Conservation (phyloP, 129 eudicot genomes). For the Smallanthus sonchifolius region DNA sequence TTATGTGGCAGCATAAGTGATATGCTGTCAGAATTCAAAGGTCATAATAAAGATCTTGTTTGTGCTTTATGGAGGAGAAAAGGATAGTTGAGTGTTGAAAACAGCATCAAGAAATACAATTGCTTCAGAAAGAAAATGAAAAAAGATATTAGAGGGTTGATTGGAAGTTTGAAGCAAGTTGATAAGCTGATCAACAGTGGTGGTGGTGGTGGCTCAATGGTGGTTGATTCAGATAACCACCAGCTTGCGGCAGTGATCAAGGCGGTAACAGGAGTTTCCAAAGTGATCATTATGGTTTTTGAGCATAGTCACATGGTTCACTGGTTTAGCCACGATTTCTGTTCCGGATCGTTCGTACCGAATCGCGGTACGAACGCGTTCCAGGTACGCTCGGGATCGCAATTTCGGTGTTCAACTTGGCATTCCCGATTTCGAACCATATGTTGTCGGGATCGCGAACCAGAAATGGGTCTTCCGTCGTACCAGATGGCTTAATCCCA, state of each 20-base stretch:
- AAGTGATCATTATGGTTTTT: conserved; percentile 21
- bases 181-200: conserved; percentile 12
- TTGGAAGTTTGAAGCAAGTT: conserved; percentile 35
- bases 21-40: conserved; percentile 30
- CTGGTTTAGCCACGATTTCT: too few relatives aligned
- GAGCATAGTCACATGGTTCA: too few relatives aligned
- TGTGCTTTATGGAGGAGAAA: conserved; percentile 45
- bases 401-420: too few relatives aligned
- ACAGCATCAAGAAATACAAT: conserved; percentile 21
- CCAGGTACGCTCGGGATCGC: too few relatives aligned
- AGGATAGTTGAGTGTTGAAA: conserved; percentile 18
- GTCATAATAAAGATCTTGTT: conserved; percentile 35
- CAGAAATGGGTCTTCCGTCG: too few relatives aligned
- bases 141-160: conserved; percentile 27
- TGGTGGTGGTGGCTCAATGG: conserved; percentile 13
- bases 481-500: too few relatives aligned
- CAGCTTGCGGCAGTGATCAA: conserved; percentile 22
- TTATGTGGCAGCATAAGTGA: conserved; percentile 26
- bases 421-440: too few relatives aligned
- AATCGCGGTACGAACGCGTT: too few relatives aligned
- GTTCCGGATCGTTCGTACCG: too few relatives aligned
- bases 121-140: conserved; percentile 44
- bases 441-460: too few relatives aligned
- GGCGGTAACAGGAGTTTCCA: conserved; percentile 31
- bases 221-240: conserved; percentile 17